Conservation (phyloP, 805 yeast genomes). For the Metschnikowia cubensis region DNA sequence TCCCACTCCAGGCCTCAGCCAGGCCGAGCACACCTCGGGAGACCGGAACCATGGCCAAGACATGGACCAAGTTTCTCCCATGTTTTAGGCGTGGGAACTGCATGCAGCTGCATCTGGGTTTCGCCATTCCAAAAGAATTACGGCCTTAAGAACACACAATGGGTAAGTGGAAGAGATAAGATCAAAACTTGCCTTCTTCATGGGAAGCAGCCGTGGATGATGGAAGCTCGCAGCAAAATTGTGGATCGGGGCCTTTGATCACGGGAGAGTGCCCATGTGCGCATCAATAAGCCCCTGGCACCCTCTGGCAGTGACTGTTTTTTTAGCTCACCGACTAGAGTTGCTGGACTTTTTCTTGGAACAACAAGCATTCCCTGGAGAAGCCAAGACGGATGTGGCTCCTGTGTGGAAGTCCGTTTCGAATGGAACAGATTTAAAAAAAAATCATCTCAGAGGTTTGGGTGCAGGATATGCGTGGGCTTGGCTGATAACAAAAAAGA, state of each 20-base stretch:
- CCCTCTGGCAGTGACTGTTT: no score
- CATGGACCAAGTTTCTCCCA: background rate
- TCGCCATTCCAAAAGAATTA: background rate
- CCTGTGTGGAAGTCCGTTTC: no score
- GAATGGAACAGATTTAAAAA: background rate
- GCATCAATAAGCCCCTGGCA: background rate
- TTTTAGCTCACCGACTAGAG: no score
- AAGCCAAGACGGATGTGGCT: no score
- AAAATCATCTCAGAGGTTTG: background rate
- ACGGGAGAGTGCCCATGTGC: background rate
- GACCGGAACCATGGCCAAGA: background rate
- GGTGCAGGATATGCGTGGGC: slow-evolving; percentile 1
- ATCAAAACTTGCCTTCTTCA: no score
- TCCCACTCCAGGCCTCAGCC: background rate
- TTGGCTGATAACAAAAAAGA: slow-evolving; percentile 2
- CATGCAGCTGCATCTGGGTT: background rate
- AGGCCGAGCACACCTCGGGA: background rate
- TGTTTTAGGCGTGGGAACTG: background rate
- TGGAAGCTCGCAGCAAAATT: background rate
- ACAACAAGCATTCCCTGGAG: no score
- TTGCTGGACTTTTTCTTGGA: no score
- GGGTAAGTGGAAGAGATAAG: background rate
- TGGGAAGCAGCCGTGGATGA: no score
- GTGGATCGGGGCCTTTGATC: background rate
- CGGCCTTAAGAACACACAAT: background rate